Percentiles rank a stretch among this genome's conserved stretches.
Conservation (phyloP, 1,139 yeast species). For the Blastobotrys raffinosifermentans region DNA sequence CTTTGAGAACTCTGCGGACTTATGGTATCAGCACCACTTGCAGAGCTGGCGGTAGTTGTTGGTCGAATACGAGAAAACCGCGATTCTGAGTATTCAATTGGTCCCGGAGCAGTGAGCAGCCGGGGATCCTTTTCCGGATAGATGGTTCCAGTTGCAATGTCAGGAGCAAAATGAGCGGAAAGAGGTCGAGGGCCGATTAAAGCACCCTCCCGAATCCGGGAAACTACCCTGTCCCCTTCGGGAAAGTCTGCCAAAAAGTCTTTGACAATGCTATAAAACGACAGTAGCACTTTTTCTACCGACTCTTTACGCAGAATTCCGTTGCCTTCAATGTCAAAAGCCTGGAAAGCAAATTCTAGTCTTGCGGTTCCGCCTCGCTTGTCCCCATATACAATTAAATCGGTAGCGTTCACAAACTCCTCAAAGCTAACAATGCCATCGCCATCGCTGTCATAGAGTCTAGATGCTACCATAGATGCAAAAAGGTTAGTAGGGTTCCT, state of each 20-base stretch:
- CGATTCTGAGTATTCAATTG: constrained; percentile 3
- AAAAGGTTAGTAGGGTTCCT: constrained; percentile 8
- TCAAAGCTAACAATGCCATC: constrained; percentile 25
- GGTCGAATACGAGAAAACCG: constrained; percentile 1
- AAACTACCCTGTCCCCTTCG: constrained; percentile 4
- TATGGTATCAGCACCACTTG: background rate
- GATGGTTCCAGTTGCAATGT: constrained; percentile 5
- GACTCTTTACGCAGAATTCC: constrained; percentile 5
- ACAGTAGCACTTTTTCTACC: constrained; percentile 8
- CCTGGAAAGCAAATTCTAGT: constrained; percentile 5
- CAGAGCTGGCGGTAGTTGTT: background rate
- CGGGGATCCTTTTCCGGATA: constrained; percentile 5
- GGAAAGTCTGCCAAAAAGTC: constrained; percentile 7
- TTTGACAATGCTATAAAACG: constrained; percentile 6
- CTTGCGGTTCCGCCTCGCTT: constrained; percentile 3
- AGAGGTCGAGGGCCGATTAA: constrained; percentile 9
- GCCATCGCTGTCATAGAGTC: constrained; percentile 20
- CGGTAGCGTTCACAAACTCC: constrained; percentile 17
- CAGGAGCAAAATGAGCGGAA: constrained; percentile 10
- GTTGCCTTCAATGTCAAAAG: constrained; percentile 8
- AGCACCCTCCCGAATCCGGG: constrained; percentile 8
- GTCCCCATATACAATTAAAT: constrained; percentile 2
- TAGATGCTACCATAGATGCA: constrained; percentile 8
- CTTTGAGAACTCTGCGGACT: too few relatives aligned
- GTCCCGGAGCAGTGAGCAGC: constrained; percentile 2